Evolutionary conservation across 192 early-diverging fungal genomes (phyloP), one percentile per base, ranked within the genome.

Genomic region (Coemansia sp.): DNA sequence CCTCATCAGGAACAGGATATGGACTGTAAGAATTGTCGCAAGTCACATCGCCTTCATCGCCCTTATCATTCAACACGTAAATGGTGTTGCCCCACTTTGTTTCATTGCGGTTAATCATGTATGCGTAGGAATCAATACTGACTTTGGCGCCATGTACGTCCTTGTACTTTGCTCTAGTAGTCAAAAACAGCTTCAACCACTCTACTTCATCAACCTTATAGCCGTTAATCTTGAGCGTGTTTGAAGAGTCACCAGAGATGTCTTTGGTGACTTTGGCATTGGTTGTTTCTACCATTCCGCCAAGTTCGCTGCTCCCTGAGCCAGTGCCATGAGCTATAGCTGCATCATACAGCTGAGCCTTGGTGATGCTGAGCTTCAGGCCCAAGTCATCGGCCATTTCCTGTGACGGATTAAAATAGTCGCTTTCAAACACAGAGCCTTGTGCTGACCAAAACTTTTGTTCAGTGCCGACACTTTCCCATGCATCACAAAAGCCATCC

Each of bases 311-410:
- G 12, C 54, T 43, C 39, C 70, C 54, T n/a, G 30, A 14, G 7
- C 57, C 60, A 11, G 39, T 35, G n/a, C 70, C 64, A 28, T 68
- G 59, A 36, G 81, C 67, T 38, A 83, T 76, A 2, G 61, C 68
- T 5, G 76, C 53, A 50, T 83, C 81, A 45, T 83, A 83, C 33
- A 83, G 30, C 46, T 76, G 76, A 0, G 64, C 81, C 14, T 65
- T 56, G 31, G 55, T 36, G 14, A 79, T 46, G 33, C 63, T 47
- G 2, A 70, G 48, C 21, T 47, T 54, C 10, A 81, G 21, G 0
- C 68, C 72, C 15, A 70, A 42, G 3, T 41, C 36, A n/a, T 79
- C 54, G 15, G 79, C 68, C 37, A 55, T 13, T 1, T 7, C 18
- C 35, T 62, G 52, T 2, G 52, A 62, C n/a, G 36, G 13, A 2